Conservation (phyloP, 192 early-diverging fungal species). For the Backusella circina region DNA sequence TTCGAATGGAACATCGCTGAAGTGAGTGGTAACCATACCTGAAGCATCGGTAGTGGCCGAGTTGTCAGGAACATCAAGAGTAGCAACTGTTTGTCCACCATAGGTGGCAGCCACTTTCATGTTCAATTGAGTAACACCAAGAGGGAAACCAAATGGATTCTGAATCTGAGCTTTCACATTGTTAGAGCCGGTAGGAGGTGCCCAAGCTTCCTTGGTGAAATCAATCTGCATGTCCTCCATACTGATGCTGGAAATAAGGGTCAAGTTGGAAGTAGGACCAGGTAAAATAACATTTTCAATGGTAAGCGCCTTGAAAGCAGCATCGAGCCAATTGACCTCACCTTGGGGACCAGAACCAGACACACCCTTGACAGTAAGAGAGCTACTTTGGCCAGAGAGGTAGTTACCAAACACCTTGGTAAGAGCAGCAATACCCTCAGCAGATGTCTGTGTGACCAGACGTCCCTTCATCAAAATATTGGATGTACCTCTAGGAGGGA, state of each 20-base stretch:
- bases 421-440: conserved; percentile 42
- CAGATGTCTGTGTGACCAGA: conserved; percentile 44
- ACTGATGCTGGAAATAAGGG: conserved; percentile 33
- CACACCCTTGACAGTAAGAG: conserved; percentile 27
- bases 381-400: conserved; percentile 33
- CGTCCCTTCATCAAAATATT: conserved; percentile 45
- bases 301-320: conserved; percentile 41
- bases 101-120: conserved; percentile 26
- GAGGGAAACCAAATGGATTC: conserved; percentile 42
- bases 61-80: conserved; percentile 26
- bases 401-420: conserved; percentile 47
- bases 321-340: conserved; percentile 33
- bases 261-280: conserved; percentile 26
- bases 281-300: conserved; percentile 33
- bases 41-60: conserved; percentile 19
- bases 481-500: conserved; percentile 26
- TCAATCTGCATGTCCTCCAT: conserved; percentile 41
- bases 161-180: conserved; percentile 30
- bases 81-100: conserved; percentile 19
- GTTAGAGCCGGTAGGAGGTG: conserved; percentile 39
- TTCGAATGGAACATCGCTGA: conserved; percentile 28
- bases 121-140: conserved; percentile 12
- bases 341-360: conserved; percentile 29
- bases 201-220: conserved; percentile 46
- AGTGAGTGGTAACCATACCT: conserved; percentile 17